These are phyloP conservation scores for Globomyces sp. DNA, from an alignment of 371 early-diverging fungal genomes.

Conservation along the genomic window DNA sequence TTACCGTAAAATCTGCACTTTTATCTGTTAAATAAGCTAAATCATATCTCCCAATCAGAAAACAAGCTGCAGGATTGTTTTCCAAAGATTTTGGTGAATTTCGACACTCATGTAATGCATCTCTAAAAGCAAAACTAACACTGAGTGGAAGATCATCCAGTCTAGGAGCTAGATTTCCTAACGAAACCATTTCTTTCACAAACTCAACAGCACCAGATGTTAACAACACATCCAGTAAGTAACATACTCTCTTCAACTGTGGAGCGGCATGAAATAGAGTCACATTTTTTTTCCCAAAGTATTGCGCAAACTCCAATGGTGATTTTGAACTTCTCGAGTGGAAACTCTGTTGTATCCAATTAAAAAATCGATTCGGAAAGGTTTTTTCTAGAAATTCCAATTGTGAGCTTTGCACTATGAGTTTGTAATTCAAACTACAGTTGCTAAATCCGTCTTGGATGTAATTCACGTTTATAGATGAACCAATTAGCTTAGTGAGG, in stretches of 20 bases:
- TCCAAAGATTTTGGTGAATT: not conserved
- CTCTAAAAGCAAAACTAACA: not conserved
- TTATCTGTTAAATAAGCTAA: not conserved
- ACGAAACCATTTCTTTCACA: not conserved
- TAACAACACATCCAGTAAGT: not conserved
- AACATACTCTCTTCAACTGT: not conserved
- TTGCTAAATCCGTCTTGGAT: too few species aligned
- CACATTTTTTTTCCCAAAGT: not conserved
- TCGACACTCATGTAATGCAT: not conserved
- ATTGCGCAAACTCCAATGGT: not conserved
- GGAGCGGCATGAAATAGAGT: not conserved
- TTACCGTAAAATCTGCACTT: not conserved
- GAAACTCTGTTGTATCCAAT: not conserved
- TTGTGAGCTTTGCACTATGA: too few species aligned
- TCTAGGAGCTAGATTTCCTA: not conserved
- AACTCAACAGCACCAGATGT: not conserved
- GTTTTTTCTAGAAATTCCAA: not conserved
- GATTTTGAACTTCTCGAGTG: not conserved
- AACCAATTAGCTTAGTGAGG: too few species aligned
- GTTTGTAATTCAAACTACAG: too few species aligned
- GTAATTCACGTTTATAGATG: too few species aligned
- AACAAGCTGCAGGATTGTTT: not conserved
- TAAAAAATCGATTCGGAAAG: not conserved
- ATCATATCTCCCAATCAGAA: slow-evolving; percentile 5
- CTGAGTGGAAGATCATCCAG: not conserved